Base-by-base conservation (phyloP, 441 rosid genomes). In the Biscutella laevigata region DNA sequence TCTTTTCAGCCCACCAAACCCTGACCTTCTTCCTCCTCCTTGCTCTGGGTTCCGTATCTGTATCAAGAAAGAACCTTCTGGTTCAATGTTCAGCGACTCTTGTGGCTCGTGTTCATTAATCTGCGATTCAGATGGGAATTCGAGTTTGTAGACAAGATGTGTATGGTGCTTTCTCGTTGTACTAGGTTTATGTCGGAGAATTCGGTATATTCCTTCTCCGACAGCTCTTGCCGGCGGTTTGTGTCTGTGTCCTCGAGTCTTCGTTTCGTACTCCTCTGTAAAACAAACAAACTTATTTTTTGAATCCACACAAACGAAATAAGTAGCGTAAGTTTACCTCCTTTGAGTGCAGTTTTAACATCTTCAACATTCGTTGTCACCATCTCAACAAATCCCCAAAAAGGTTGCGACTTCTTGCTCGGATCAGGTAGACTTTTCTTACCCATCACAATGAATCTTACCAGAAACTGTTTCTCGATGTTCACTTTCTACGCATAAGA, bases 361-460 rank as follows among this genome's bases (percentile, higher is more conserved):
- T 78, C 64, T 28, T 83, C 80, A 7, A 78, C 73, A 10, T 71
- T 59, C 4, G 71, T 75, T 6, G 88, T 78, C 46, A 88, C 92
- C 77, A 79, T 26, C 11, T 81, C 89, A 2, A 88, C 87, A 48
- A 79, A 85, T 1, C 95, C 92, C 96, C 89, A 85, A 24, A 62
- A 81, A 9, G 88, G 80, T 19, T 62, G 77, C 11, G 79, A 68
- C 26, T 61, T 78, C 55, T 81, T 68, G 45, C 72, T 64, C 2
- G 82, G 88, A 61, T 83, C 79, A 3, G 88, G 96, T 44, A 85
- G 79, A 62, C 61, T 70, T 68, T 85, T 85, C 48, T 69, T 45
- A 13, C 87, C 92, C 87, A 78, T 79, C 28, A 85, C 74, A 41
- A 78, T 73, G 64, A 83, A 74, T 19, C 89, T 68, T 60, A 75